These are phyloP conservation scores for Penicillium argentinense DNA, from an alignment of 495 filamentous ascomycete species.

Conservation along the genomic window DNA sequence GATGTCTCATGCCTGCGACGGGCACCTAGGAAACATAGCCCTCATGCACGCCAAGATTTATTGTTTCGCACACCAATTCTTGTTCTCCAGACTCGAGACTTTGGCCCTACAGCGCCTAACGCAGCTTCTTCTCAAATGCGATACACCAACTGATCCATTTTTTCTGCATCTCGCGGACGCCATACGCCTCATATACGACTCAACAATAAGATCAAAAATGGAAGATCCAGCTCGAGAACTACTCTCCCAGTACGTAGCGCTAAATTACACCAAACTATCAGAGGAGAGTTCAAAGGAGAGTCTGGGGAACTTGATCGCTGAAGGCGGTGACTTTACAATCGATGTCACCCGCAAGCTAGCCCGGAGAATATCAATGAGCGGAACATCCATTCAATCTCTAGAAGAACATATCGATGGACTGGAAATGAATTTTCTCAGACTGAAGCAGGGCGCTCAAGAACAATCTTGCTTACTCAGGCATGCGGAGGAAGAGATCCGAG, in stretches of 20 bases:
- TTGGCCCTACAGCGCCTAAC: neutral
- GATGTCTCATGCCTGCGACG: too few relatives aligned
- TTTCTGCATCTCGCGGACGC: neutral
- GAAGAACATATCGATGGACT: neutral
- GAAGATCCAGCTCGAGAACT: neutral
- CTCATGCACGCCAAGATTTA: too few relatives aligned
- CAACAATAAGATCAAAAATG: neutral
- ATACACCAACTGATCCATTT: neutral
- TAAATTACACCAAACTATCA: neutral
- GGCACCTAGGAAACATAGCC: too few relatives aligned
- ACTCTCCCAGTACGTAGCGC: neutral
- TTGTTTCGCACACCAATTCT: too few relatives aligned
- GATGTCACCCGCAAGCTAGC: neutral
- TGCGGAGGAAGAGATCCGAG: neutral
- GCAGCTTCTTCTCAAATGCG: neutral
- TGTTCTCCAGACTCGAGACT: neutral
- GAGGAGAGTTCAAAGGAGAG: neutral
- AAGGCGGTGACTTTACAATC: neutral
- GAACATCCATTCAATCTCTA: neutral
- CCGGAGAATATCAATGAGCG: neutral
- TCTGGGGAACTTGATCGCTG: neutral
- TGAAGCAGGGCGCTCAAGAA: neutral
- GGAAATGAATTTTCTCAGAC: neutral
- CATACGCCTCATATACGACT: neutral
- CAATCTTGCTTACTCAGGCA: neutral